Base-by-base conservation (phyloP, 805 yeast species). In the Metschnikowia gelsemii region DNA sequence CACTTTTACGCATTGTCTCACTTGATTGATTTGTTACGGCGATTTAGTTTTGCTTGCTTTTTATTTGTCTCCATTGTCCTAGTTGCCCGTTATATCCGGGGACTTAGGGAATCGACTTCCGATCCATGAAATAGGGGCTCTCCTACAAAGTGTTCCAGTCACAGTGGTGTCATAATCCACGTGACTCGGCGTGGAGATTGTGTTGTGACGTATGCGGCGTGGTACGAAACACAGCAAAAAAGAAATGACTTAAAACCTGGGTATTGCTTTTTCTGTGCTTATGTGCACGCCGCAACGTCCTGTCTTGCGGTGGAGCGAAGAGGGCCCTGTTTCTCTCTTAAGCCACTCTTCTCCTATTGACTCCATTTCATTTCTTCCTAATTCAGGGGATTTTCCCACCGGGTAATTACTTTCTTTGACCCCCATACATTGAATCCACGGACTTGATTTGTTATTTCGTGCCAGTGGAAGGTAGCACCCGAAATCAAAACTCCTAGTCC, bases 271-370 rank as follows among this genome's bases (percentile, higher is more conserved):
- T 38, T 28, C n/a, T 21, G 17, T 37, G 21, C 13, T 27, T 17
- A 32, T 32, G 32, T 38, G 42, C 42, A 38, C 32, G 42, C 22
- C 42, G 36, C 36, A 29, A 31, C 42, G 28, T 21, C 17, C 20
- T 28, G 31, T 36, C 25, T 29, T 32, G 40, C 34, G 20, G 11
- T 28, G 8, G 27, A 16, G 40, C 33, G 34, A 28, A 22, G 29
- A 30, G 22, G 29, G 11, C 16, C 26, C 16, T 27, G 26, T 13
- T 24, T 16, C 21, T 17, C 29, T 26, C 14, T 26, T 17, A 4
- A 26, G 9, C 25, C 25, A 22, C 31, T 16, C 31, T 12, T 28
- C 16, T 28, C 20, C 5, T 16, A 14, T 5, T 28, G 20, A 16
- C 21, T 16, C 18, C n/a, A 20, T 7, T 16, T 28, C 5, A 13